phyloP scores from a whole-genome alignment of 106 monocot genomes.

The Allium cepa region DNA sequence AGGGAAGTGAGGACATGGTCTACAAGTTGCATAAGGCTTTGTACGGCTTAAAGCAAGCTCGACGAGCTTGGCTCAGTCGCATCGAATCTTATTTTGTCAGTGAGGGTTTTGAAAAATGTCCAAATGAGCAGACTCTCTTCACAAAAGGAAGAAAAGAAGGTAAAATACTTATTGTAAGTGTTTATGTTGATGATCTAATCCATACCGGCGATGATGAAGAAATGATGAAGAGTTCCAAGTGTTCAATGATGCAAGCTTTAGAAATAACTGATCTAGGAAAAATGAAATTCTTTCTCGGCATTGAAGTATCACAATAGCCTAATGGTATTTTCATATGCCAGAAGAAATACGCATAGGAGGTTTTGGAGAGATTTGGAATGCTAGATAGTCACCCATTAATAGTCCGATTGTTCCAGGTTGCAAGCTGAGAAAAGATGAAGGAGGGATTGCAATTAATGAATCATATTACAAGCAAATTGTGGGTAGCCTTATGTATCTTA shows the following conservation, averaged over 20 bases:
- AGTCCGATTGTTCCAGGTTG: background rate
- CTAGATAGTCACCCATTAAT: background rate
- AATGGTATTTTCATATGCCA: conserved; percentile 10
- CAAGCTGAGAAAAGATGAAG: background rate
- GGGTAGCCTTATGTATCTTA: conserved; percentile 9
- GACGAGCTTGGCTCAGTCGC: no score
- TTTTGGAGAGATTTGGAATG: conserved; percentile 7
- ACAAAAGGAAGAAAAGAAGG: no score
- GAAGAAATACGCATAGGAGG: conserved; percentile 6
- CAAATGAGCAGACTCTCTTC: no score
- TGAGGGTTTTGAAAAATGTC: no score
- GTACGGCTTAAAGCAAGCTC: no score
- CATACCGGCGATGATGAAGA: no score
- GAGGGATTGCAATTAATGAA: background rate
- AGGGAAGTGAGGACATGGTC: no score
- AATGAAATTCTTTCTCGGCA: conserved; percentile 6
- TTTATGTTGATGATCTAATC: no score
- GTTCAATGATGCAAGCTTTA: background rate
- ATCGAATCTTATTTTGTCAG: no score
- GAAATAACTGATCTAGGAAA: background rate
- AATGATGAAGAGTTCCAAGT: no score
- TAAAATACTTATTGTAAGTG: no score
- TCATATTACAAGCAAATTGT: background rate
- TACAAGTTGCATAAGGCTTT: no score
- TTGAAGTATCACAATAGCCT: conserved; percentile 6